These are phyloP conservation scores for Phytophthora uliginosa DNA, from an alignment of 352 stramenopile species.

Conservation along the genomic window DNA sequence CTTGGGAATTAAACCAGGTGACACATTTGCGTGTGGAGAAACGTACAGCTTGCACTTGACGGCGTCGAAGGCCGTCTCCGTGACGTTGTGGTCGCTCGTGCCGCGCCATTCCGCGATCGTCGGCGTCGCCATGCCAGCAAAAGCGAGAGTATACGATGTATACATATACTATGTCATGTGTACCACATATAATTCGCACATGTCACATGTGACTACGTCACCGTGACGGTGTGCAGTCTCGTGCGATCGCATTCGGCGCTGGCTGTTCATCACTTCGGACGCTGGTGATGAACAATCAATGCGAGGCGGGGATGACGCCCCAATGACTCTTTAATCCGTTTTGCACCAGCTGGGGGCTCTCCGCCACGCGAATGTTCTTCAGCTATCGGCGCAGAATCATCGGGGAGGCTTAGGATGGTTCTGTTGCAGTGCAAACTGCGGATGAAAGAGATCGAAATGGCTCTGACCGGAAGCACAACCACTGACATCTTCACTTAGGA, in stretches of 20 bases:
- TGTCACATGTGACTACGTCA: background rate
- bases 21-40: background rate
- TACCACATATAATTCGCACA: background rate
- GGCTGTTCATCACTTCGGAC: conserved; percentile 7
- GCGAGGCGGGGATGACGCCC: conserved; percentile 1
- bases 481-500: no score
- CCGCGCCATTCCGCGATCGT: conserved; percentile 29
- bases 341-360: background rate
- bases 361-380: background rate
- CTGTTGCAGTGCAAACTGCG: background rate
- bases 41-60: conserved; percentile 81
- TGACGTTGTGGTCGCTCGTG: conserved; percentile 85
- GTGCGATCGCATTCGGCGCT: background rate
- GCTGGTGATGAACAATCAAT: conserved; percentile 13
- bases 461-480: no score
- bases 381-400: conserved; percentile 4
- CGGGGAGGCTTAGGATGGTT: background rate
- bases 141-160: background rate
- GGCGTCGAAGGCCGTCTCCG: conserved; percentile 80
- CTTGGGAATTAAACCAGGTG: background rate
- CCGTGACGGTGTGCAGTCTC: no score
- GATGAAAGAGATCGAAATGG: background rate
- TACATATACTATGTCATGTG: background rate
- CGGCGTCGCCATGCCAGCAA: conserved; percentile 24
- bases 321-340: background rate